These are phyloP conservation scores for Trichomonas gallinae DNA, from an alignment of 208 protist genomes.

Conservation along the genomic window DNA sequence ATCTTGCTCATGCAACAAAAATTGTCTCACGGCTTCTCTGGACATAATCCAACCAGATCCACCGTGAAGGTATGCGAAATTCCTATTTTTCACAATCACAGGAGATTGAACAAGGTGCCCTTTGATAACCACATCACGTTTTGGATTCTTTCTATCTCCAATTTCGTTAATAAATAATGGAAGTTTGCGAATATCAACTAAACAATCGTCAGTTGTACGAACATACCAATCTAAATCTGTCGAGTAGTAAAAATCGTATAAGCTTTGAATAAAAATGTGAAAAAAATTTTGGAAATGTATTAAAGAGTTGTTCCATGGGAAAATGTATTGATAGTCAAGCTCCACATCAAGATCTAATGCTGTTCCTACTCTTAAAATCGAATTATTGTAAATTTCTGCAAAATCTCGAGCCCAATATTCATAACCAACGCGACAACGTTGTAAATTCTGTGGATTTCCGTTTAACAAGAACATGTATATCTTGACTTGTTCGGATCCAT, in stretches of 20 bases:
- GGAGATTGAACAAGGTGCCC: background rate
- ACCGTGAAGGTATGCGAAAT: background rate
- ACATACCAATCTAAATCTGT: background rate
- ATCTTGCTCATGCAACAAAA: background rate
- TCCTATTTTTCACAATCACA: background rate
- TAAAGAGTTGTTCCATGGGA: background rate
- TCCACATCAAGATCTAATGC: background rate
- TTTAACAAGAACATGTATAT: background rate
- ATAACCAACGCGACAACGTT: background rate
- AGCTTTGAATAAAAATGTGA: background rate
- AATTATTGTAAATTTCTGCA: background rate
- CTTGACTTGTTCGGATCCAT: background rate
- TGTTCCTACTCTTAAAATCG: background rate
- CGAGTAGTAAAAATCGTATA: background rate
- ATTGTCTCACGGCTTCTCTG: background rate
- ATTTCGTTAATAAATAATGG: background rate
- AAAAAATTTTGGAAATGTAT: background rate
- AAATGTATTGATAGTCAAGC: background rate
- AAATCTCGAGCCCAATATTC: background rate
- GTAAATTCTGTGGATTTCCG: background rate
- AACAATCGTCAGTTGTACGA: background rate
- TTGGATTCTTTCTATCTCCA: background rate
- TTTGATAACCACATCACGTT: background rate
- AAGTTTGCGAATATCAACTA: background rate
- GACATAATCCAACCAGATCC: constrained; percentile 13